Percentiles rank a stretch among this genome's conserved stretches.
Evolutionary conservation across 148 eudicot species (phyloP).

Genomic region (Dysphania ambrosioides): DNA sequence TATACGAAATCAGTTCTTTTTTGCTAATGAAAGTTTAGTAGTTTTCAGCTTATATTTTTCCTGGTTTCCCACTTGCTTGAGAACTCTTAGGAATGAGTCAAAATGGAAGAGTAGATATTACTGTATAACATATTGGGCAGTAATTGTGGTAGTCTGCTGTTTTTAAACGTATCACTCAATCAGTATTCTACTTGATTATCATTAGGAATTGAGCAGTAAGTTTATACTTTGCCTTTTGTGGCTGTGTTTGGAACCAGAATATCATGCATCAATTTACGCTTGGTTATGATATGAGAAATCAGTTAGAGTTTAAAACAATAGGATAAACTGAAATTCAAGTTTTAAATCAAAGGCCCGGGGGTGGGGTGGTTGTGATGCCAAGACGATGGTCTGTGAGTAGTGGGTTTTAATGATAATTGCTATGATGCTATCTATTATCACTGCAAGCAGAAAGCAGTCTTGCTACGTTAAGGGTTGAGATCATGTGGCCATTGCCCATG

Average conservation of each 20-base stretch:
- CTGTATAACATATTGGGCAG: background rate
- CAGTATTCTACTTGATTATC: background rate
- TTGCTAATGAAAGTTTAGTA: background rate
- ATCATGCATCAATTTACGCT: background rate
- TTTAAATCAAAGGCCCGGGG: no score
- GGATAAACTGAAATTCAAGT: no score
- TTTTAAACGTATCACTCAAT: background rate
- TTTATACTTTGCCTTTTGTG: background rate
- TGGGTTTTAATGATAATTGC: no score
- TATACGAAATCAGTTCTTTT: slow-evolving; percentile 4
- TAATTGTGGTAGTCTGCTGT: background rate
- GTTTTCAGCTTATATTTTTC: slow-evolving; percentile 1
- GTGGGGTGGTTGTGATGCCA: no score
- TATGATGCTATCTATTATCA: no score
- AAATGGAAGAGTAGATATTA: background rate
- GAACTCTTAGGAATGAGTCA: background rate
- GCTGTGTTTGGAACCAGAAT: background rate
- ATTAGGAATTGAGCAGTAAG: background rate
- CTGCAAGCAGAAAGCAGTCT: no score
- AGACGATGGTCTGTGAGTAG: no score
- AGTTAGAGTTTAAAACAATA: no score
- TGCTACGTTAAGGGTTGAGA: no score
- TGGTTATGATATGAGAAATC: no score
- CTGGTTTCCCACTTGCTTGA: slow-evolving; percentile 12
- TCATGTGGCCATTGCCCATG: slow-evolving; percentile 29